Conservation (phyloP, 2,329 filamentous ascomycete genomes). For the Ophioceras dolichostomum region DNA sequence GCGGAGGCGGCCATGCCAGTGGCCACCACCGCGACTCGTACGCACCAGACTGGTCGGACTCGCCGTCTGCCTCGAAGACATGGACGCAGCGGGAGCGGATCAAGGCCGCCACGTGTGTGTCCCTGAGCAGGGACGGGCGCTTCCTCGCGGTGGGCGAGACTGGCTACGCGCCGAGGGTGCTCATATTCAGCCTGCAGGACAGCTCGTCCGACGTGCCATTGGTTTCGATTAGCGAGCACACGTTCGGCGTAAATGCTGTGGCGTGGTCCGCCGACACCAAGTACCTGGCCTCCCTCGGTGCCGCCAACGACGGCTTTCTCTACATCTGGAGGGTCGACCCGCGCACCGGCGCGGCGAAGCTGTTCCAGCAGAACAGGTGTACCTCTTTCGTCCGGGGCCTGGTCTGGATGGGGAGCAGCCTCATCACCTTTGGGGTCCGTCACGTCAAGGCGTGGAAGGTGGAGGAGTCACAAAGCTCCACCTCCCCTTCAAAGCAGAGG, state of each 20-base stretch:
- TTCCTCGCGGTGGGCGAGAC: slow-evolving; percentile 92
- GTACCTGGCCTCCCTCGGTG: slow-evolving; percentile 79
- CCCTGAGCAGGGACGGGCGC: slow-evolving; percentile 75
- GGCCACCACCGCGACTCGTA: slow-evolving; percentile 38
- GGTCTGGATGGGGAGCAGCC: slow-evolving; percentile 74
- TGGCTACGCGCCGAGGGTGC: slow-evolving; percentile 80
- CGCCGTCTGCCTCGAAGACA: slow-evolving; percentile 47
- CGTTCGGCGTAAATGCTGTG: slow-evolving; percentile 76
- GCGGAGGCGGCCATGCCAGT: too few species aligned
- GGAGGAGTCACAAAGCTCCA: slow-evolving; percentile 41
- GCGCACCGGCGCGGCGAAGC: slow-evolving; percentile 65
- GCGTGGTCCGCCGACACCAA: slow-evolving; percentile 81
- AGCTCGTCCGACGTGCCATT: slow-evolving; percentile 69
- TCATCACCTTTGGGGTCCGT: slow-evolving; percentile 80
- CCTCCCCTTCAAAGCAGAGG: slow-evolving; percentile 52
- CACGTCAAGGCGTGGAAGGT: slow-evolving; percentile 92
- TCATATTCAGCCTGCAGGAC: slow-evolving; percentile 80
- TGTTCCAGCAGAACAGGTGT: slow-evolving; percentile 83
- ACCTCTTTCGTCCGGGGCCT: slow-evolving; percentile 78
- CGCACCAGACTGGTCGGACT: slow-evolving; percentile 47
- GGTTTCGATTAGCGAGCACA: slow-evolving; percentile 79
- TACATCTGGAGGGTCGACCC: slow-evolving; percentile 82
- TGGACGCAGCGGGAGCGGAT: slow-evolving; percentile 87
- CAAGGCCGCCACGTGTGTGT: slow-evolving; percentile 85
- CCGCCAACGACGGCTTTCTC: slow-evolving; percentile 84